Conservation (phyloP, 2,329 filamentous ascomycete species). For the Hypoxylon sp. region DNA sequence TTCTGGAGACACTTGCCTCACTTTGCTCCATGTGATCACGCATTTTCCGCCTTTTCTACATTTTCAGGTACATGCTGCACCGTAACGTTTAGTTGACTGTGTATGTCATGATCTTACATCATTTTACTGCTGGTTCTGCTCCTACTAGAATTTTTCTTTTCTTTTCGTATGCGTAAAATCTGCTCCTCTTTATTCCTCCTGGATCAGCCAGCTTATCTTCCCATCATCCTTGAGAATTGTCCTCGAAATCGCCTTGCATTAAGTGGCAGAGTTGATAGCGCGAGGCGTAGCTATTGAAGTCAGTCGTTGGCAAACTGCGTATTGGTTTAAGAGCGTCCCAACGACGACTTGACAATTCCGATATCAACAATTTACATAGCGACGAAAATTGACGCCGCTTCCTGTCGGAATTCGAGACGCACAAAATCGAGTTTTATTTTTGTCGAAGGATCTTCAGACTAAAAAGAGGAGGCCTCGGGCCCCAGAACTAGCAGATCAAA, state of each 20-base stretch:
- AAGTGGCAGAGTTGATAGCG: conserved; percentile 21
- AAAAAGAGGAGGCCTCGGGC: conserved; percentile 25
- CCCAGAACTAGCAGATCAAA: conserved; percentile 15
- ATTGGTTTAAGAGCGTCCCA: conserved; percentile 26
- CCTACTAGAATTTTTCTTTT: no score
- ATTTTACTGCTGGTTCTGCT: conserved; percentile 37
- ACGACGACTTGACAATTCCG: conserved; percentile 16
- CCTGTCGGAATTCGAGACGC: conserved; percentile 21
- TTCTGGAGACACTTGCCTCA: conserved; percentile 34
- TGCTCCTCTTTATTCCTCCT: conserved; percentile 40
- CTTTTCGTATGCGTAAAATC: conserved; percentile 29
- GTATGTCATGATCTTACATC: conserved; percentile 43
- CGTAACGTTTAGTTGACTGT: conserved; percentile 41
- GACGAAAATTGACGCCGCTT: conserved; percentile 19
- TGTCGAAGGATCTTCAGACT: conserved; percentile 33
- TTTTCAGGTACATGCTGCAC: conserved; percentile 35
- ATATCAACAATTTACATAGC: conserved; percentile 18
- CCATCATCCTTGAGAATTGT: conserved; percentile 7
- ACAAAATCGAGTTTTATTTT: conserved; percentile 28
- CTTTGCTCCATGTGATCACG: conserved; percentile 43
- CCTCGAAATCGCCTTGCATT: conserved; percentile 14
- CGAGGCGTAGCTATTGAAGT: conserved; percentile 28
- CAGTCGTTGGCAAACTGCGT: conserved; percentile 21
- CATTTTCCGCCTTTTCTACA: conserved; percentile 22
- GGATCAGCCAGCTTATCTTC: conserved; percentile 29